Evolutionary conservation across 2,329 filamentous ascomycete species (phyloP).

Genomic region (Hymenoscyphus occultus): DNA sequence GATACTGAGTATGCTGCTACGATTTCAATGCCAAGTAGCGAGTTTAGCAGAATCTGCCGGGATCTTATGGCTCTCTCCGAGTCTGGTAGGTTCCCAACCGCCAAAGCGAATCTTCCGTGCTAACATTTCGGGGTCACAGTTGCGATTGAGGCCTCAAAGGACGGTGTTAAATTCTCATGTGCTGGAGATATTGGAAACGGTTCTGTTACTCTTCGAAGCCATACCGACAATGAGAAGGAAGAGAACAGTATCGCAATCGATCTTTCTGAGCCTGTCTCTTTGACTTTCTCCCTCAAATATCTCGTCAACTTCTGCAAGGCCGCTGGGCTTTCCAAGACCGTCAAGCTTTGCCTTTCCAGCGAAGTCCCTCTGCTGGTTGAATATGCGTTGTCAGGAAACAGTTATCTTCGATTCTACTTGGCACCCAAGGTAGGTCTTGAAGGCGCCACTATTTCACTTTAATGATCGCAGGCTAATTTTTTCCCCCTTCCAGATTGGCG

Average conservation of each 20-base stretch:
- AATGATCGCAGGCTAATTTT: constrained; percentile 14
- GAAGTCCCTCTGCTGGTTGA: constrained; percentile 96
- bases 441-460: background rate
- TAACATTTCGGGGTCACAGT: constrained; percentile 53
- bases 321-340: constrained; percentile 72
- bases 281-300: constrained; percentile 99
- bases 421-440: constrained; percentile 76
- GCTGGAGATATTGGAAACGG: constrained; percentile 95
- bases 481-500: constrained; percentile 58
- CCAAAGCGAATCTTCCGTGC: constrained; percentile 3
- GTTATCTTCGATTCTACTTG: constrained; percentile 94
- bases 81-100: constrained; percentile 66
- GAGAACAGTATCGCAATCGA: constrained; percentile 83
- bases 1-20: constrained; percentile 98
- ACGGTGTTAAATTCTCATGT: constrained; percentile 93
- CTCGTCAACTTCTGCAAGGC: constrained; percentile 99
- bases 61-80: constrained; percentile 91
- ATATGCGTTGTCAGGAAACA: constrained; percentile 76
- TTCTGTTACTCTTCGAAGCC: constrained; percentile 84
- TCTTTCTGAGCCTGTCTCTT: constrained; percentile 84
- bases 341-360: constrained; percentile 91
- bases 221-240: constrained; percentile 86
- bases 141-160: constrained; percentile 92
- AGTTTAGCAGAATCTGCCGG: constrained; percentile 93
- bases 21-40: constrained; percentile 79